Evolutionary conservation across 805 yeast species (phyloP).

Genomic region (Clavispora phyllophila): DNA sequence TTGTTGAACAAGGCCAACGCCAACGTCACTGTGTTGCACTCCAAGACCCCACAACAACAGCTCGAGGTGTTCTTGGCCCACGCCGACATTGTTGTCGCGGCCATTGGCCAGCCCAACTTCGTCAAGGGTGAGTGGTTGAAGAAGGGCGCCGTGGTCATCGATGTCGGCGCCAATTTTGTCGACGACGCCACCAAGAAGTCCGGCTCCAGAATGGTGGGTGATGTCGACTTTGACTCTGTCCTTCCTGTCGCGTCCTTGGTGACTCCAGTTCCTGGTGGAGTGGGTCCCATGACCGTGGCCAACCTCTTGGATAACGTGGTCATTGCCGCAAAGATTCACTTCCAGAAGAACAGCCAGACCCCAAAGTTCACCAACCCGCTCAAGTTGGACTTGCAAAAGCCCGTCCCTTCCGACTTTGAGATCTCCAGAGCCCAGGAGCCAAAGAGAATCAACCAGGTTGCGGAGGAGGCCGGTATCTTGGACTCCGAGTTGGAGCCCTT

Average conservation of each 20-base stretch:
- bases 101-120: constrained; percentile 67
- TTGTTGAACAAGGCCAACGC: constrained; percentile 67
- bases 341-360: constrained; percentile 34
- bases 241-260: constrained; percentile 52
- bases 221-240: constrained; percentile 61
- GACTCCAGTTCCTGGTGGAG: constrained; percentile 93
- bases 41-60: constrained; percentile 51
- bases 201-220: constrained; percentile 73
- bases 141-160: constrained; percentile 63
- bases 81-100: constrained; percentile 77
- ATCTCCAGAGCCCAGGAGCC: constrained; percentile 75
- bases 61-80: constrained; percentile 42
- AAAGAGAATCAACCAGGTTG: constrained; percentile 62
- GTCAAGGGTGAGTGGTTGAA: constrained; percentile 75
- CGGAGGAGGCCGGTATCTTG: constrained; percentile 62
- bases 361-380: constrained; percentile 50
- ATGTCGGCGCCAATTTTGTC: constrained; percentile 78
- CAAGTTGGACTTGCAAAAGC: constrained; percentile 49
- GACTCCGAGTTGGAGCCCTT: constrained; percentile 67
- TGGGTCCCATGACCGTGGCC: constrained; percentile 90
- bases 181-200: constrained; percentile 61
- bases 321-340: constrained; percentile 57
- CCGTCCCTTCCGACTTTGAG: constrained; percentile 79
- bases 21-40: constrained; percentile 72
- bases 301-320: constrained; percentile 70